Evolutionary conservation across 2,329 filamentous ascomycete genomes (phyloP).

Genomic region (Fusarium tanahbumbuense): DNA sequence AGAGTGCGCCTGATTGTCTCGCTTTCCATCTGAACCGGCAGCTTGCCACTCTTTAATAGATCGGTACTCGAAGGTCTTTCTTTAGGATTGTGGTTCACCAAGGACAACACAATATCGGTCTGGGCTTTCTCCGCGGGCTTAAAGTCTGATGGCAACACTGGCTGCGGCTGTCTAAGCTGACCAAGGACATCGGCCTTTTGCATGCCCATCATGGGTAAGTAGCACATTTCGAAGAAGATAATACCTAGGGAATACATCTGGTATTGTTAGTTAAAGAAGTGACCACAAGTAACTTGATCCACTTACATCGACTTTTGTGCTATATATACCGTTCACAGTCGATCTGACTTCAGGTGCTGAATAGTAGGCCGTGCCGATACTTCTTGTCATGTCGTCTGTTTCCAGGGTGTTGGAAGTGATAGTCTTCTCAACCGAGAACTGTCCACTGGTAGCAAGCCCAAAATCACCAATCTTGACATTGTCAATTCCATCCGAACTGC

Average conservation of each 20-base stretch:
- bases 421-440: constrained; percentile 72
- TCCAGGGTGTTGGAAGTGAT: constrained; percentile 56
- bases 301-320: constrained; percentile 88
- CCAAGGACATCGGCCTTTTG: constrained; percentile 73
- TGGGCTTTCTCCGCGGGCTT: constrained; percentile 76
- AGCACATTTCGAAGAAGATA: constrained; percentile 99
- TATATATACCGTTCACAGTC: constrained; percentile 80
- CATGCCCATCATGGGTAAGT: constrained; percentile 73
- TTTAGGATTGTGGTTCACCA: constrained; percentile 85
- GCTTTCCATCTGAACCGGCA: constrained; percentile 92
- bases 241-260: constrained; percentile 96
- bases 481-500: constrained; percentile 76
- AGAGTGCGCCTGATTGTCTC: constrained; percentile 88
- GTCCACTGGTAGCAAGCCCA: constrained; percentile 89
- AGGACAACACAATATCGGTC: constrained; percentile 79
- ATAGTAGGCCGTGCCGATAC: constrained; percentile 85
- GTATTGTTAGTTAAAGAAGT: constrained; percentile 12
- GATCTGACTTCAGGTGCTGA: constrained; percentile 92
- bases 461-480: constrained; percentile 98
- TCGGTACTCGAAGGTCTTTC: constrained; percentile 85
- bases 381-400: constrained; percentile 74
- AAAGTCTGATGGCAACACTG: constrained; percentile 79
- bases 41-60: constrained; percentile 83
- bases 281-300: background rate
- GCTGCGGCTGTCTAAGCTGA: constrained; percentile 73